Evolutionary conservation across 1,284 basidiomycete species (phyloP), one percentile per base, ranked within the genome.

Genomic region (Cryptococcus deneoformans): DNA sequence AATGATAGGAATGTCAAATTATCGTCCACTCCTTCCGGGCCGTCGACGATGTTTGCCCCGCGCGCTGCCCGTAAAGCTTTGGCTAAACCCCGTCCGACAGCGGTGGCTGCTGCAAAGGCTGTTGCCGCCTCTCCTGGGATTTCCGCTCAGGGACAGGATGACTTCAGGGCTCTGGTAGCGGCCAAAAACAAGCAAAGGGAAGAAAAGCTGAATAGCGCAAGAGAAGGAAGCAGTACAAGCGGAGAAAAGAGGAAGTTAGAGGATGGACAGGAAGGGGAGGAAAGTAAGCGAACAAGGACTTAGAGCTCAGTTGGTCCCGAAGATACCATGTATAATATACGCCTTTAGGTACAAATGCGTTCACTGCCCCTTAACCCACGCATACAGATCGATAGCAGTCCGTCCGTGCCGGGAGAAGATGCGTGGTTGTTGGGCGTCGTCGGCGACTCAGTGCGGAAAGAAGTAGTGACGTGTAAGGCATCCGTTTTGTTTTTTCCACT

Each of bases 121-220:
- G 36, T 48, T 9, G 35, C 67, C 63, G 5, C 58, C 52, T 51
- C 57, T 54, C 35, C 58, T 53, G 6, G 42, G 16, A 37, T 57
- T 57, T 8, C 48, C 53, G 10, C 37, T 39, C 55, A 57, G 16
- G 67, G 67, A 5, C 75, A 76, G 56, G 66, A 71, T 53, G 66
- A 65, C 35, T 77, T 77, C 57, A 60, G 75, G 42, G 68, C 68
- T n/a, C 61, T 76, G 49, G 64, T 77, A 46, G 60, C 57, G n/a
- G 67, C 66, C 9, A 74, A 72, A 56, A 74, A 73, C 54, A 61
- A 68, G 52, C 56, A 70, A 57, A 50, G 71, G 35, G 60, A 64
- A 59, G 65, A 59, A 24, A 68, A 66, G 12, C 45, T 66, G 44
- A 42, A 20, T 24, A 40, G 51, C 14, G 52, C 54, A 24, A 57